Conservation (phyloP, 2,329 filamentous ascomycete species). For the Colletotrichum agaves region DNA sequence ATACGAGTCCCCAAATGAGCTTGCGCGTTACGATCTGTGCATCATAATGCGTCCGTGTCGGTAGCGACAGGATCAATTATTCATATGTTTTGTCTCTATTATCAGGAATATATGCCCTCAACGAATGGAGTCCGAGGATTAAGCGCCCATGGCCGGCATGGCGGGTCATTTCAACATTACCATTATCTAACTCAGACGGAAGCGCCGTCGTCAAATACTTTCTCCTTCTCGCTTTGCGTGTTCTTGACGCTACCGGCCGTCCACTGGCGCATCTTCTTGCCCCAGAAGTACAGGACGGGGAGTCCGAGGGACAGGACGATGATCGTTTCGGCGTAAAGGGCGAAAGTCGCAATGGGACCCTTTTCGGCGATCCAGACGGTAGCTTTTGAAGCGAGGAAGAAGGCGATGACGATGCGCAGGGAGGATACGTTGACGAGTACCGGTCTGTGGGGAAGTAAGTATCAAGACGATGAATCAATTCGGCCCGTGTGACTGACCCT, state of each 20-base stretch:
- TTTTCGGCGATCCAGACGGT: conserved; percentile 43
- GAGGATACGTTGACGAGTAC: conserved; percentile 48
- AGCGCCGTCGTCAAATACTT: conserved; percentile 7
- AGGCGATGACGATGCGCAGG: conserved; percentile 45
- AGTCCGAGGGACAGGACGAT: conserved; percentile 45
- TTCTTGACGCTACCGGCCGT: conserved; percentile 43
- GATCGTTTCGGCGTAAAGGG: conserved; percentile 46
- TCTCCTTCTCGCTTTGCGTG: conserved; percentile 26
- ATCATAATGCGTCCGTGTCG: background rate
- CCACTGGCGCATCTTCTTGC: conserved; percentile 42
- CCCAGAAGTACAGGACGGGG: conserved; percentile 42
- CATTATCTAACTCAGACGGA: conserved; percentile 15
- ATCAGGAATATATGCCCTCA: background rate
- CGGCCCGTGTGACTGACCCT: background rate
- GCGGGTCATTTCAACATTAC: background rate
- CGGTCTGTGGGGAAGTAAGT: conserved; percentile 38
- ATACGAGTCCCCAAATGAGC: background rate
- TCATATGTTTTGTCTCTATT: background rate
- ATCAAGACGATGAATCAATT: no score
- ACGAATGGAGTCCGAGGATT: background rate
- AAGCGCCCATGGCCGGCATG: background rate
- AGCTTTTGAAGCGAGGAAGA: conserved; percentile 44
- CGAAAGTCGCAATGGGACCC: conserved; percentile 44
- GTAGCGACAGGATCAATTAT: conserved; percentile 13
- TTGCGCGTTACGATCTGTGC: background rate